Evolutionary conservation across 2,329 filamentous ascomycete species (phyloP).

Genomic region (Arthrobotrys iridis): DNA sequence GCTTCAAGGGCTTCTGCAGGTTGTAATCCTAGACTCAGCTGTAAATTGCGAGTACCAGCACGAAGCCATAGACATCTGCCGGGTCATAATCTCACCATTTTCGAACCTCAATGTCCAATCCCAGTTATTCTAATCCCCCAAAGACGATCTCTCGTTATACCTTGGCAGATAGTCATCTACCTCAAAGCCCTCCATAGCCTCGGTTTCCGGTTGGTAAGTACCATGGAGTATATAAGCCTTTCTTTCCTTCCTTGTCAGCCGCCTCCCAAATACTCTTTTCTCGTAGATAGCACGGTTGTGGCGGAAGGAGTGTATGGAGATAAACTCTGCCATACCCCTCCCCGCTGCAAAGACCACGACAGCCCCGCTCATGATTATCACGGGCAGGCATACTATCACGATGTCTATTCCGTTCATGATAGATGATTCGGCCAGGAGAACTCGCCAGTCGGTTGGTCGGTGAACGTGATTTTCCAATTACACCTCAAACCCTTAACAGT

Average conservation of each 20-base stretch:
- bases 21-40: neutral
- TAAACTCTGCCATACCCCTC: neutral
- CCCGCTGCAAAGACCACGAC: neutral
- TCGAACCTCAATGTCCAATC: too few relatives aligned
- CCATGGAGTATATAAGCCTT: neutral
- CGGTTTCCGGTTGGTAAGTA: neutral
- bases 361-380: conserved; percentile 2
- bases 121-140: neutral
- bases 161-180: conserved; percentile 16
- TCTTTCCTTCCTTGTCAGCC: conserved; percentile 11
- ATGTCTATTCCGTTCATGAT: neutral
- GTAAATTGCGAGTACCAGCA: neutral
- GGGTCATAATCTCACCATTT: neutral
- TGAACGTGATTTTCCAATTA: too few relatives aligned
- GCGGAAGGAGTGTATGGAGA: neutral
- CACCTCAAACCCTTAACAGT: too few relatives aligned
- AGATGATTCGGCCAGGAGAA: neutral
- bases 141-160: neutral
- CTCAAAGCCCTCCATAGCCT: neutral
- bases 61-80: neutral
- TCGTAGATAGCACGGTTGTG: neutral
- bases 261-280: conserved; percentile 2
- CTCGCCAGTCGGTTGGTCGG: neutral
- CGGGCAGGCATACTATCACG: neutral
- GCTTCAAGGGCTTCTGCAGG: neutral